Evolutionary conservation across 2,329 filamentous ascomycete genomes (phyloP).

Genomic region (Penicillium sp.): DNA sequence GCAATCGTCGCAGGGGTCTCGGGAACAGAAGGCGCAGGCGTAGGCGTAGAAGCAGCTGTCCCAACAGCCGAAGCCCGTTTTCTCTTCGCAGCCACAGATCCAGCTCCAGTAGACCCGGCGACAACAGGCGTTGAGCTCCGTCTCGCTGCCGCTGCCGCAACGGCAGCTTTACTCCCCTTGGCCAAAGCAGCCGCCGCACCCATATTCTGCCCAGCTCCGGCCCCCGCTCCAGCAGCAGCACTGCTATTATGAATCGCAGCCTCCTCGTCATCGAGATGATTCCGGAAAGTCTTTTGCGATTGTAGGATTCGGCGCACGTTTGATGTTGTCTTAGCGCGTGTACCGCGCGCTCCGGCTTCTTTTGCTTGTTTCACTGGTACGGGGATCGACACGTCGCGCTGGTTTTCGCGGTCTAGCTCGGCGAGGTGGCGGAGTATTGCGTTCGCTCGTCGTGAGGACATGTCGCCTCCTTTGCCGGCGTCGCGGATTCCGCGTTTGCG

Average conservation of each 20-base stretch:
- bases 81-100: slow-evolving; percentile 1
- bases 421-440: slow-evolving; percentile 80
- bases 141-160: slow-evolving; percentile 15
- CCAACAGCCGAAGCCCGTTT: slow-evolving; percentile 20
- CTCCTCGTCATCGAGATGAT: slow-evolving; percentile 54
- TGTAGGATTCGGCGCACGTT: slow-evolving; percentile 51
- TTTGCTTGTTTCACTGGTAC: slow-evolving; percentile 58
- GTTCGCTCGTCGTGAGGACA: slow-evolving; percentile 78
- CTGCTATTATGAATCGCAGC: slow-evolving; percentile 32
- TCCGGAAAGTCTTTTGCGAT: slow-evolving; percentile 52
- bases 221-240: slow-evolving; percentile 6
- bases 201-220: background rate
- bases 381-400: slow-evolving; percentile 70
- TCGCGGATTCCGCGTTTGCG: slow-evolving; percentile 73
- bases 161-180: slow-evolving; percentile 10
- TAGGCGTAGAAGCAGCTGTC: slow-evolving; percentile 12
- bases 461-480: slow-evolving; percentile 59
- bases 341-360: slow-evolving; percentile 38
- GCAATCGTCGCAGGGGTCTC: slow-evolving; percentile 1
- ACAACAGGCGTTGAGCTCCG: slow-evolving; percentile 30
- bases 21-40: slow-evolving; percentile 2
- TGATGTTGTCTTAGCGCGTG: slow-evolving; percentile 45
- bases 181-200: slow-evolving; percentile 9
- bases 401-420: slow-evolving; percentile 78
- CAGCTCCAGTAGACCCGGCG: slow-evolving; percentile 6